Conservation (phyloP, 176 grass and related monocot genomes). For the Canna indica region DNA sequence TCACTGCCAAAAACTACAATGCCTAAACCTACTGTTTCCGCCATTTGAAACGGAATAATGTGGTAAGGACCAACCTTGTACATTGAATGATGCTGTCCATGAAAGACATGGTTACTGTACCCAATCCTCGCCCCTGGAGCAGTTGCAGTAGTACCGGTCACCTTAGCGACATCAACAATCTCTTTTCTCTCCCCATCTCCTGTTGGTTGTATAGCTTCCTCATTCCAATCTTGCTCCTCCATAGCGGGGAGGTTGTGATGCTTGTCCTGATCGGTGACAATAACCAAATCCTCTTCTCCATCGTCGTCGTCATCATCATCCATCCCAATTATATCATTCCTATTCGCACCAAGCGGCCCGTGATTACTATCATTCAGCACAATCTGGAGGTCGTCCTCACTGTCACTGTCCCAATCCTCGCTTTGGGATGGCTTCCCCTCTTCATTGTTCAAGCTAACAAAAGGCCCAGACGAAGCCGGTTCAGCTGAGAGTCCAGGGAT, state of each 20-base stretch:
- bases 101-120: constrained; percentile 65
- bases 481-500: constrained; percentile 70
- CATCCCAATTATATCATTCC: constrained; percentile 21
- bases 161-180: constrained; percentile 29
- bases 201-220: constrained; percentile 30
- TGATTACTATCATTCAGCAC: constrained; percentile 82
- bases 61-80: constrained; percentile 81
- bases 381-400: constrained; percentile 94
- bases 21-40: neutral
- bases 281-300: constrained; percentile 58
- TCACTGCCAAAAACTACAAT: neutral
- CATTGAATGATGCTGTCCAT: constrained; percentile 83
- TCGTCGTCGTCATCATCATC: constrained; percentile 77
- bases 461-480: neutral
- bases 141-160: constrained; percentile 17
- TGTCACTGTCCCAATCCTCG: constrained; percentile 91
- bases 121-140: constrained; percentile 40
- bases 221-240: constrained; percentile 89
- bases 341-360: constrained; percentile 21
- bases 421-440: constrained; percentile 26
- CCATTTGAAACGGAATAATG: neutral
- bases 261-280: constrained; percentile 49
- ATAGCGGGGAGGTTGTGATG: constrained; percentile 48
- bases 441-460: neutral
- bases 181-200: constrained; percentile 71